Conservation (phyloP, 345 rosid genomes). For the Populus nigra region DNA sequence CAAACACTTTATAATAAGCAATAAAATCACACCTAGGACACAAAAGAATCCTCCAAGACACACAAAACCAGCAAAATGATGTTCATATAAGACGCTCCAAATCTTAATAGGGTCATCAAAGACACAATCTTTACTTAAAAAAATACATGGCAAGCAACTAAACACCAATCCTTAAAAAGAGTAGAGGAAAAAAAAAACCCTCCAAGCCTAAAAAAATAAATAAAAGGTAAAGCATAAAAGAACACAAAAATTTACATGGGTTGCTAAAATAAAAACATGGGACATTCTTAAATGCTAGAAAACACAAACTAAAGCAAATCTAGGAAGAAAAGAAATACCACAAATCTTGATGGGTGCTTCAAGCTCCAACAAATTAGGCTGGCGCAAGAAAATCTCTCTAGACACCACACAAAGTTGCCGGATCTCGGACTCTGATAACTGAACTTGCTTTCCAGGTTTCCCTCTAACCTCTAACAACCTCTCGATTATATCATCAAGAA, state of each 20-base stretch:
- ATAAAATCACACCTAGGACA: background rate
- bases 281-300: background rate
- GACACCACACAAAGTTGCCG: slow-evolving; percentile 55
- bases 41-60: background rate
- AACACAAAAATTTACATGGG: background rate
- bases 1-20: background rate
- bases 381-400: slow-evolving; percentile 56
- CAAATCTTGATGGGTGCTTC: slow-evolving; percentile 85
- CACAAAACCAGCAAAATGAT: background rate
- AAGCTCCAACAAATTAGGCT: slow-evolving; percentile 69
- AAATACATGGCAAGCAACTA: background rate
- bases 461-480: slow-evolving; percentile 60
- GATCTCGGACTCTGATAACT: slow-evolving; percentile 74
- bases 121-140: background rate
- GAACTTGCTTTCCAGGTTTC: slow-evolving; percentile 72
- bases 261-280: background rate
- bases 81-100: background rate
- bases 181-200: background rate
- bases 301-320: background rate
- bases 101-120: background rate
- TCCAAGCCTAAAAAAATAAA: background rate
- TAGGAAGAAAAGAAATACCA: slow-evolving; percentile 32
- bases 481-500: slow-evolving; percentile 61
- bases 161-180: background rate
- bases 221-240: background rate